These are phyloP conservation scores for Solanum chmielewskii DNA, from an alignment of 257 asterid species.

Conservation along the genomic window DNA sequence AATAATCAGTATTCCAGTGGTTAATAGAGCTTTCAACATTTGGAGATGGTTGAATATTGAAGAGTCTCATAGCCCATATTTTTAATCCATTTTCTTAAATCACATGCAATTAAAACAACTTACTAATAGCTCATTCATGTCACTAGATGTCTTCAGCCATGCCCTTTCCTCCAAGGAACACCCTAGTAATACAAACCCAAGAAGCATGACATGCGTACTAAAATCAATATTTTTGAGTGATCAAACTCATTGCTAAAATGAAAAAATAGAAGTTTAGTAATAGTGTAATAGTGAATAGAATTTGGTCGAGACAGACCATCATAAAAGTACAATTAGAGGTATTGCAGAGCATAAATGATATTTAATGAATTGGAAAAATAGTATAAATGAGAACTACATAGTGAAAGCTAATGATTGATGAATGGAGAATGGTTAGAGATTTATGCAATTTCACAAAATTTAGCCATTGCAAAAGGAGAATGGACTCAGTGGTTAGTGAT, in stretches of 20 bases:
- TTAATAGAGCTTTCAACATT: neutral
- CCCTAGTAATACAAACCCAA: slow-evolving; percentile 87
- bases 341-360: neutral
- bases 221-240: slow-evolving; percentile 32
- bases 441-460: neutral
- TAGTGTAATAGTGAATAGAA: neutral
- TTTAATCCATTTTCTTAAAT: neutral
- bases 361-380: neutral
- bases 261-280: no score
- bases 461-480: neutral
- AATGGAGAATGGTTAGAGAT: neutral
- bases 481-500: neutral
- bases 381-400: neutral
- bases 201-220: slow-evolving; percentile 99
- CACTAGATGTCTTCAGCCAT: slow-evolving; percentile 87
- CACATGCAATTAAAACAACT: slow-evolving; percentile 10
- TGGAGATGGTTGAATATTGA: neutral
- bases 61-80: neutral
- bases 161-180: slow-evolving; percentile 97
- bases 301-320: no score
- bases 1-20: neutral
- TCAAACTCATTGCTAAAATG: slow-evolving; percentile 10
- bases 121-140: slow-evolving; percentile 91
- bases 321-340: neutral
- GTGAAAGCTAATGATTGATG: neutral